Conservation (phyloP, 2,329 filamentous ascomycete genomes). For the Phaeosphaeria sp. region DNA sequence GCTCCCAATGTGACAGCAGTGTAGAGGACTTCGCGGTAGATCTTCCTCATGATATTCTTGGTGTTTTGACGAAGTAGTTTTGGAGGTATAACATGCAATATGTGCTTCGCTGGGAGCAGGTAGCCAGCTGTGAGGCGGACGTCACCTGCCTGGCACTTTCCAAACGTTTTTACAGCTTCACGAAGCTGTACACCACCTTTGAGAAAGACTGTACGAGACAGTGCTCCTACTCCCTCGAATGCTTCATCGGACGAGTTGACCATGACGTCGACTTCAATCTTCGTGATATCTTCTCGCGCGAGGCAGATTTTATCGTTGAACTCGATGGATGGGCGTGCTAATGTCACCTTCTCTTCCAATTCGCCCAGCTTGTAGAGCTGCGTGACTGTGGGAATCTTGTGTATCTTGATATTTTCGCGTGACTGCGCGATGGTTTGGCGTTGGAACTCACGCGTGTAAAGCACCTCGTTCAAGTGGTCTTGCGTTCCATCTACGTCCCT, state of each 20-base stretch:
- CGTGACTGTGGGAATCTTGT: slow-evolving; percentile 35
- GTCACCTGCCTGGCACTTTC: slow-evolving; percentile 33
- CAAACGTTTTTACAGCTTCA: slow-evolving; percentile 29
- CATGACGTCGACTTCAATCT: slow-evolving; percentile 39
- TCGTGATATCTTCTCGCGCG: slow-evolving; percentile 42
- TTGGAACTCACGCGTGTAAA: slow-evolving; percentile 33
- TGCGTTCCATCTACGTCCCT: slow-evolving; percentile 17
- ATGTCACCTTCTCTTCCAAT: slow-evolving; percentile 31
- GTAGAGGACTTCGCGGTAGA: slow-evolving; percentile 37
- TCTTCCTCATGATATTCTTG: slow-evolving; percentile 32
- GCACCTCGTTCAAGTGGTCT: slow-evolving; percentile 31
- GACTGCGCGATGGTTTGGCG: slow-evolving; percentile 13
- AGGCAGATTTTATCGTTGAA: slow-evolving; percentile 40
- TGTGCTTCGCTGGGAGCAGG: slow-evolving; percentile 35
- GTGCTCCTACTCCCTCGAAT: slow-evolving; percentile 36
- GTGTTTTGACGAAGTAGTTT: slow-evolving; percentile 27
- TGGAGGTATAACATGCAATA: slow-evolving; percentile 40
- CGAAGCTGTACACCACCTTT: slow-evolving; percentile 35
- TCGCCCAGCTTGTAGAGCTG: slow-evolving; percentile 34
- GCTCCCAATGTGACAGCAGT: slow-evolving; percentile 31
- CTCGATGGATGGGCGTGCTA: slow-evolving; percentile 23
- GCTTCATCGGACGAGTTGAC: slow-evolving; percentile 39
- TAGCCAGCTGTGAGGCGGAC: slow-evolving; percentile 36
- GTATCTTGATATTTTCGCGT: slow-evolving; percentile 25
- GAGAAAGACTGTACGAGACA: slow-evolving; percentile 39